Evolutionary conservation across 164 flowering plant genomes (phyloP), one percentile per base, ranked within the genome.

Genomic region (Annona squamosa): DNA sequence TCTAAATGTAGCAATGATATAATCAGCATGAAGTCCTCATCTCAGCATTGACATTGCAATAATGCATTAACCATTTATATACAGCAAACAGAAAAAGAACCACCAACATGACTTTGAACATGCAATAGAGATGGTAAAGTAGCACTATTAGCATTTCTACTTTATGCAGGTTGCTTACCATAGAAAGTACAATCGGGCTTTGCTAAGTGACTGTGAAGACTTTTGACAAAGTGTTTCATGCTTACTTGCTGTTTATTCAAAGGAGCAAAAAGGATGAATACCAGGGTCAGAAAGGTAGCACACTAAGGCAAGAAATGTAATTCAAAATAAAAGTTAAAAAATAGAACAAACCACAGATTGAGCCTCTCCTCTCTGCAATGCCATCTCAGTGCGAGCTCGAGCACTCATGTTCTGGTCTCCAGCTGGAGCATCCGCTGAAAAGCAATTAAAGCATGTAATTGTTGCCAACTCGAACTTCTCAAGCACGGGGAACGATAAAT

Each of bases 181-280:
- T 88, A 96, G 81, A 89, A 96, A 57, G 94, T 89, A 79, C 89
- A 88, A 81, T 96, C 97, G 64, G 97, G 97, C 79, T 91, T 90
- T 0, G 97, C 85, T 75, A 91, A 76, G 69, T 92, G 91, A 74
- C 88, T 89, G 56, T 91, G 91, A 42, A 96, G 87, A 75, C 97
- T 86, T 86, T 89, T 92, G 18, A 82, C 84, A 63, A 96, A 96
- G 78, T 96, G 97, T 85, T 86, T 93, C 83, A 93, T 82, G 73
- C 92, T 92, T 71, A 93, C 97, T 76, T 90, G 86, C 82, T 82
- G 82, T 71, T 26, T 73, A 77, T 67, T 72, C 70, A 43, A 26
- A 42, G 44, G 48, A 56, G 4, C 12, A 5, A 43, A 9, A 43
- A 46, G 17, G 41, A 46, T 10, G 46, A 47, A 63, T 44, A 17